Evolutionary conservation across 805 yeast species (phyloP), one percentile per base, ranked within the genome.

Genomic region (Wickerhamiella parazyma): DNA sequence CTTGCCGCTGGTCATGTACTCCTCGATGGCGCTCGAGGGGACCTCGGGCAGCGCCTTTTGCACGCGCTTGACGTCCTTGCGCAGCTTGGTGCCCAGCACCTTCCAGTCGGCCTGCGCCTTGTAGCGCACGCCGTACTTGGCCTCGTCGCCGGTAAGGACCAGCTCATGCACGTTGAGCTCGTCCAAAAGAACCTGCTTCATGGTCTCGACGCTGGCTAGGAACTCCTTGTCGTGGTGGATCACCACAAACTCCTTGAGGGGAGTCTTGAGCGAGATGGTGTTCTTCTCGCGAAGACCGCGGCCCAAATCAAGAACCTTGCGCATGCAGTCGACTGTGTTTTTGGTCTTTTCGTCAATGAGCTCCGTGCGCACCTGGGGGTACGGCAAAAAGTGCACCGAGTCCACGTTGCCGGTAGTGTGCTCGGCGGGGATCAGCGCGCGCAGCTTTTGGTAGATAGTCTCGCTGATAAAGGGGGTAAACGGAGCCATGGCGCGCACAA

Each of bases 61-160:
- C 48, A 91, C 98, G 63, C 76, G 79, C 68, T 82, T 85, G 49
- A 83, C 93, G 56, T 87, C 97, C 61, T 79, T 78, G 76, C 86
- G 89, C 65, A 91, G 75, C 67, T 91, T 91, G 73, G 89, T 91
- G 68, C 99, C 99, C 54, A 91, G 73, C 17, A 86, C 84, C 46
- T 97, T 95, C 98, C 99, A 91, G 69, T 91, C 99, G 39, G 98
- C 98, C 63, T 83, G 93, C 35, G 89, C 96, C 51, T 73, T 76
- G 70, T 87, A 89, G 61, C 80, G 82, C 49, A 91, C 97, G 56
- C 87, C 91, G 60, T 87, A 89, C 59, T 80, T 78, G 54, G 71
- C 78, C 68, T 91, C 99, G 59, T 91, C 95, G 19, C 82, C 71
- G 17, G 96, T 86, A 55, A 91, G 79, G 55, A 84, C 68, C 44